Conservation (phyloP, 768 basidiomycete species). For the Mycena olivaceomarginata region DNA sequence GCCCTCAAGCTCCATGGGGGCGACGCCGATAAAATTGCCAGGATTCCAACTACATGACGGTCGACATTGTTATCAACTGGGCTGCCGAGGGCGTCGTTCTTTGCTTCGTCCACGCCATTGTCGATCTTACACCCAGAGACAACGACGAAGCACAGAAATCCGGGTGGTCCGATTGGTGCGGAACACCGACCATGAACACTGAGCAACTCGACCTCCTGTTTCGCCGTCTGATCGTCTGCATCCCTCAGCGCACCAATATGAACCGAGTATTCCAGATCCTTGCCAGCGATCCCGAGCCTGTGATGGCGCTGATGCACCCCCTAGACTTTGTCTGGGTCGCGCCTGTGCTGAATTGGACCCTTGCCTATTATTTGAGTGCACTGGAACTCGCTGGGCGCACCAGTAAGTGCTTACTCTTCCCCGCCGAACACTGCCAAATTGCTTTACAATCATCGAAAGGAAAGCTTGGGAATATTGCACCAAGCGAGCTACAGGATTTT, state of each 20-base stretch:
- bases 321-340: too few relatives aligned
- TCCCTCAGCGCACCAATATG: constrained; percentile 71
- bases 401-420: too few relatives aligned
- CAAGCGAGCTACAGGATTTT: too few relatives aligned
- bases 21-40: constrained; percentile 82
- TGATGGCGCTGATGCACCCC: too few relatives aligned
- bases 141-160: constrained; percentile 86
- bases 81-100: constrained; percentile 91
- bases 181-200: constrained; percentile 77
- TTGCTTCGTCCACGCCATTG: constrained; percentile 91
- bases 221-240: constrained; percentile 72
- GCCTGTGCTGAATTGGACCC: too few relatives aligned
- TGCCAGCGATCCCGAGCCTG: constrained; percentile 73
- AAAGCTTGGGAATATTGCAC: too few relatives aligned
- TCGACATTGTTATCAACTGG: constrained; percentile 94
- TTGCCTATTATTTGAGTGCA: too few relatives aligned
- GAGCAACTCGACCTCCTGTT: constrained; percentile 78
- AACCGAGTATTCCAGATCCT: constrained; percentile 89
- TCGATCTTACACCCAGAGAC: constrained; percentile 81
- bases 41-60: constrained; percentile 88
- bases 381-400: too few relatives aligned
- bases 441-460: too few relatives aligned
- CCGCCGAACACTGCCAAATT: too few relatives aligned
- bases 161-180: constrained; percentile 93
- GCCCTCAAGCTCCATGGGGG: constrained; percentile 72